A percentile compares a stretch with the other conserved stretches of the same genome.
Conservation (phyloP, 371 early-diverging fungal species). For the Zancudomyces culisetae region DNA sequence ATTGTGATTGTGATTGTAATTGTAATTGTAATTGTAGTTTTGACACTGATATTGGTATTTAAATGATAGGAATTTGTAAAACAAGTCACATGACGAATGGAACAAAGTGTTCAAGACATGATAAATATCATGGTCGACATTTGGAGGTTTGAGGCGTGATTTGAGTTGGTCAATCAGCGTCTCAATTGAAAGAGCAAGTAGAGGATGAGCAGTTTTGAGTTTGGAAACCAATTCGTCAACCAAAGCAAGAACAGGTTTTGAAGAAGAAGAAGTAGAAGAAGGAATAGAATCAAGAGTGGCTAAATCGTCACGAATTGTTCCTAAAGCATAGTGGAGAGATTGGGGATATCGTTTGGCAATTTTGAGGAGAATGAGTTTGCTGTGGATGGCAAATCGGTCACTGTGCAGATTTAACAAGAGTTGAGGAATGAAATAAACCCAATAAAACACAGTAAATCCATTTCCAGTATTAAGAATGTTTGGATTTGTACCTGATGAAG, state of each 20-base stretch:
- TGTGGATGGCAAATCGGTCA: conserved; percentile 36
- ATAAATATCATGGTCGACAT: conserved; percentile 90
- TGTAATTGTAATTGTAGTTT: no score
- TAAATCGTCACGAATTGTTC: conserved; percentile 79
- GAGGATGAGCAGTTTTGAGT: conserved; percentile 87
- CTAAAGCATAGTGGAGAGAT: conserved; percentile 84
- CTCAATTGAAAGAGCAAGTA: conserved; percentile 87
- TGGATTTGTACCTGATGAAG: no score
- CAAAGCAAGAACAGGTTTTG: not conserved
- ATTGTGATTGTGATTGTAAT: no score
- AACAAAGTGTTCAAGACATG: conserved; percentile 74
- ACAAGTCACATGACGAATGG: conserved; percentile 72
- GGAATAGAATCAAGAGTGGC: conserved; percentile 8
- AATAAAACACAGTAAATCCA: conserved; percentile 88
- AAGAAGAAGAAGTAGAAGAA: not conserved
- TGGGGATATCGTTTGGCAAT: conserved; percentile 94
- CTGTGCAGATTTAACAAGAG: conserved; percentile 68
- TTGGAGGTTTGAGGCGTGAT: conserved; percentile 73
- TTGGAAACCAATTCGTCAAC: conserved; percentile 93
- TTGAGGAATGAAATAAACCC: conserved; percentile 96
- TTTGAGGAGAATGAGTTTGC: conserved; percentile 60
- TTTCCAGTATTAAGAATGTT: no score
- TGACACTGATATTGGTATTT: conserved; percentile 35
- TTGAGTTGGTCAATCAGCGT: conserved; percentile 93
- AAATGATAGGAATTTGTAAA: no score